phyloP scores from a whole-genome alignment of 768 basidiomycete species.

The Rhodotorula paludigena region DNA sequence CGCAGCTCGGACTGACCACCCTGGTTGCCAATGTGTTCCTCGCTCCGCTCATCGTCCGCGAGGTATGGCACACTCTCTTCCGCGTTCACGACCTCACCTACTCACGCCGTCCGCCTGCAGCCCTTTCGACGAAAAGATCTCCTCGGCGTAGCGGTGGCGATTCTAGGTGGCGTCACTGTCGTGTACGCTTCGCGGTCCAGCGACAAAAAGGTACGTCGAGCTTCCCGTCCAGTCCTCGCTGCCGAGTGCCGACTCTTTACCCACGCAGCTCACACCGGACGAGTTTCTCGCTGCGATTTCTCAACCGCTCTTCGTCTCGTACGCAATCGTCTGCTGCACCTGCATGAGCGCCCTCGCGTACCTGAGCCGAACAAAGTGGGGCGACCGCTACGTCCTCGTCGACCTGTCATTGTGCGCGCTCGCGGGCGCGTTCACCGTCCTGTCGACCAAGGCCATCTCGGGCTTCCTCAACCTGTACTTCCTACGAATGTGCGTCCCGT shows the following conservation, averaged over 20 bases:
- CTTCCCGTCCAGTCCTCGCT: not conserved
- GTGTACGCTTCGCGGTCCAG: constrained; percentile 73
- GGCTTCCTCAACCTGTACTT: constrained; percentile 65
- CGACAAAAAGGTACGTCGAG: constrained; percentile 54
- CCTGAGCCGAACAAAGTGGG: constrained; percentile 62
- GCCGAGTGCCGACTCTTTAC: not conserved
- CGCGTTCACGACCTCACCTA: too few species aligned
- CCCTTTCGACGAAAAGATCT: constrained; percentile 66
- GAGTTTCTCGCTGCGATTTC: constrained; percentile 64
- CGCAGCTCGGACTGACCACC: constrained; percentile 84
- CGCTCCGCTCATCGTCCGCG: constrained; percentile 75
- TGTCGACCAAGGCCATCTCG: constrained; percentile 87
- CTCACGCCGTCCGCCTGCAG: constrained; percentile 47
- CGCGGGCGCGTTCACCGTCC: constrained; percentile 71
- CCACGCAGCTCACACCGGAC: constrained; percentile 57
- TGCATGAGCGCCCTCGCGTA: constrained; percentile 57
- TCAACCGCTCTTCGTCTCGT: constrained; percentile 69
- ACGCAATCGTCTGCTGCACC: constrained; percentile 61
- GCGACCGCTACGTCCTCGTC: constrained; percentile 67
- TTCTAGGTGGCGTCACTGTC: constrained; percentile 87
- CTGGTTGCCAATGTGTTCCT: constrained; percentile 73
- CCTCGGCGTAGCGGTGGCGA: constrained; percentile 63
- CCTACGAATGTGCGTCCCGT: not conserved
- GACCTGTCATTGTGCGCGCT: constrained; percentile 84
- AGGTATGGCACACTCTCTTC: too few species aligned